These are phyloP conservation scores for Cucurbita argyrosperma DNA, from an alignment of 306 rosid species.

Conservation along the genomic window DNA sequence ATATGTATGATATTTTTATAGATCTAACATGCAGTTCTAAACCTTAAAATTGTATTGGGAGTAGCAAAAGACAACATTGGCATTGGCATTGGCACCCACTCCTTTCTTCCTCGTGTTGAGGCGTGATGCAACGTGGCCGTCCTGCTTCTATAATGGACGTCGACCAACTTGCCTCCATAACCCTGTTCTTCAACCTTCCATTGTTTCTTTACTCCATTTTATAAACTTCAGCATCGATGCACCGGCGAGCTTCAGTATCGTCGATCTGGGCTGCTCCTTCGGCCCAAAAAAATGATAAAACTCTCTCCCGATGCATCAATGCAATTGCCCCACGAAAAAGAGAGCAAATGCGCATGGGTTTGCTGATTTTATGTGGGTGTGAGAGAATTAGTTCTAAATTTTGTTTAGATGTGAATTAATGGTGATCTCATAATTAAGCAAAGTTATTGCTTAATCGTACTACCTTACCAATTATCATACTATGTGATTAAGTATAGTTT, in stretches of 20 bases:
- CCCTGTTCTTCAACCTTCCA: too few relatives aligned
- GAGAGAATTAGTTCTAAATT: neutral
- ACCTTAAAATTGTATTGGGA: too few relatives aligned
- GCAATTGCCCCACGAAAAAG: neutral
- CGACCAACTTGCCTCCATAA: too few relatives aligned
- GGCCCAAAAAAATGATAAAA: conserved; percentile 36
- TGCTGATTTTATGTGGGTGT: neutral
- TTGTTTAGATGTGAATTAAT: neutral
- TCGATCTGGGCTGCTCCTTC: conserved; percentile 89
- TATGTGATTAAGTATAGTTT: too few relatives aligned
- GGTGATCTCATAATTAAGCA: neutral
- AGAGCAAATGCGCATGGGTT: neutral
- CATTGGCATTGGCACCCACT: too few relatives aligned
- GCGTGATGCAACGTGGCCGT: too few relatives aligned
- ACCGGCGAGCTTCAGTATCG: conserved; percentile 68
- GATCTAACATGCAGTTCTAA: neutral
- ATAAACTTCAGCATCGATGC: conserved; percentile 5
- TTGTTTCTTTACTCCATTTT: too few relatives aligned
- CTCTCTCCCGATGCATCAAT: neutral
- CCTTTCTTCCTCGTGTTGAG: too few relatives aligned
- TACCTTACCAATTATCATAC: too few relatives aligned
- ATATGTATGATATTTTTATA: too few relatives aligned
- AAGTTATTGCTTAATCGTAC: conserved; percentile 1
- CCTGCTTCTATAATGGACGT: too few relatives aligned
- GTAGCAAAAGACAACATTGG: neutral